Evolutionary conservation across 352 stramenopile genomes (phyloP).

Genomic region (Phytophthora hibernalis): DNA sequence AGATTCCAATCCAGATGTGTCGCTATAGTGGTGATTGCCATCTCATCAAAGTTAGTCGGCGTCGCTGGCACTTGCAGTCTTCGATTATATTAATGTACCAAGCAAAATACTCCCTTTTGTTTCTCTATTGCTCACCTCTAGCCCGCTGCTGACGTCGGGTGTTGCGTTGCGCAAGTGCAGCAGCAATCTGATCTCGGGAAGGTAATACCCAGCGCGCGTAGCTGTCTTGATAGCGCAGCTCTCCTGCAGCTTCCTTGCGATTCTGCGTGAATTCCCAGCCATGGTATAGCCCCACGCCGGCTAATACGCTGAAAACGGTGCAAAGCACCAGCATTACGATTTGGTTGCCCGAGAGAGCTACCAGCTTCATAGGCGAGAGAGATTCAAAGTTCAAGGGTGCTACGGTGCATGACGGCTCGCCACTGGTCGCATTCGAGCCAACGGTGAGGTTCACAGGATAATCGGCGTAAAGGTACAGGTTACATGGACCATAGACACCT

Average conservation of each 20-base stretch:
- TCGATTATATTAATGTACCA: constrained; percentile 49
- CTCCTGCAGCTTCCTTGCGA: constrained; percentile 44
- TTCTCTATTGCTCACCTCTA: constrained; percentile 19
- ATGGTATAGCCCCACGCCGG: constrained; percentile 54
- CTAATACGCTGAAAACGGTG: constrained; percentile 39
- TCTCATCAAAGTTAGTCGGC: background rate
- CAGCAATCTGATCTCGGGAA: constrained; percentile 66
- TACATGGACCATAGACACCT: constrained; percentile 62
- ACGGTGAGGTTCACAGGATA: constrained; percentile 66
- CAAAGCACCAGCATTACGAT: constrained; percentile 51
- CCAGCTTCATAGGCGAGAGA: constrained; percentile 45
- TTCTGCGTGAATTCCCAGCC: constrained; percentile 56
- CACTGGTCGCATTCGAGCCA: constrained; percentile 28
- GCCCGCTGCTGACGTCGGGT: constrained; percentile 14
- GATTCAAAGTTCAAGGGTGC: constrained; percentile 37
- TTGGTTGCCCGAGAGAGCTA: constrained; percentile 49
- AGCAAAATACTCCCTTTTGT: constrained; percentile 24
- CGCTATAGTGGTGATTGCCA: constrained; percentile 27
- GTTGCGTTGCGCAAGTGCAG: constrained; percentile 40
- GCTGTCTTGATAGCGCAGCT: constrained; percentile 60
- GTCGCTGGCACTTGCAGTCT: constrained; percentile 13
- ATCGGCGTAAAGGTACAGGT: constrained; percentile 77
- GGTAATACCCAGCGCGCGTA: constrained; percentile 74
- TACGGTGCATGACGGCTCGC: constrained; percentile 47
- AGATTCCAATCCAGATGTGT: constrained; percentile 45